Base-by-base conservation (phyloP, 768 basidiomycete genomes). In the Serendipita sp. region DNA sequence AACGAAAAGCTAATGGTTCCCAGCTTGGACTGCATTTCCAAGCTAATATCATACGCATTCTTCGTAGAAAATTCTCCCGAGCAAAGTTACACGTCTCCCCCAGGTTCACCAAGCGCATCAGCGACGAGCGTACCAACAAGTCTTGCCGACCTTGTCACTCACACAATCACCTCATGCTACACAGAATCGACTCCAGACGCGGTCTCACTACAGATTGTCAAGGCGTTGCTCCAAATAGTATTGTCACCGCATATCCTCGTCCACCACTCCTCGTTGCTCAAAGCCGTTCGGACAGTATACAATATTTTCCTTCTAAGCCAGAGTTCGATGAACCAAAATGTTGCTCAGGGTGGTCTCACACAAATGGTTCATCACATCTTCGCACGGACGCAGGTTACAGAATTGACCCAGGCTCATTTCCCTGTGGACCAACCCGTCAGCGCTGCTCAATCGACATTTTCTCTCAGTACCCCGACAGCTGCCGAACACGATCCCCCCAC, bases 281-380 rank as follows among this genome's bases (percentile, higher is more conserved):
- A 97, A 74, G 92, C 93, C 34, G 90, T 99, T 37, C 83, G 96
- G 54, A 97, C 96, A 18, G 96, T 99, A 2, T 99, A 98, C 77
- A 98, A 99, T 73, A 86, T 99, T 66, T 99, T 98, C 73, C 79
- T 99, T 32, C 79, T 98, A 66, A 93, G 91, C 70, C 80, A 81
- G 24, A 92, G 95, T 70, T 81, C 87, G 3, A 88, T 93, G 60
- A 98, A 95, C 69, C 96, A 98, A 75, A 94, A 90, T 78, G 95
- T 99, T 44, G 96, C 96, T 16, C 96, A 99, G 74, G 96, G 95
- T 18, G 92, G 94, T 16, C 81, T 99, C 16, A 93, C 92, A 0
- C 96, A 99, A 74, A 98, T 99, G 86, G 93, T 98, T 2, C 89
- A 96, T 70, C 94, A 97, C 70, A 85, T 98, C 65, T 98, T 99